Conservation (phyloP, 495 filamentous ascomycete genomes). For the Aspergillus bridgeri region DNA sequence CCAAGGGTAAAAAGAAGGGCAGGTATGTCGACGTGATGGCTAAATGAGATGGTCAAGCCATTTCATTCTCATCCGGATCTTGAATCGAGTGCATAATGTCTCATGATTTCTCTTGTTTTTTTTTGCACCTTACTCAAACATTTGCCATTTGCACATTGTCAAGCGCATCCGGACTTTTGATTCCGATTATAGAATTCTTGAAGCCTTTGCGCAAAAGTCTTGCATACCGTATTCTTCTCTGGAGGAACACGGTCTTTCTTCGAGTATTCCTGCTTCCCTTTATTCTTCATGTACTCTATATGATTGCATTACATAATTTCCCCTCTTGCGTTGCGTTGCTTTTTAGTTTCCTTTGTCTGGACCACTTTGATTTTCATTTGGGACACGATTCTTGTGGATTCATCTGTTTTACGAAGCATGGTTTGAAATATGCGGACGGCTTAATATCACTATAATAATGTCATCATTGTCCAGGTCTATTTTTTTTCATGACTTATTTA, state of each 20-base stretch:
- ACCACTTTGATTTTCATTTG: background rate
- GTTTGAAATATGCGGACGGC: slow-evolving; percentile 11
- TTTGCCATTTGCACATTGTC: slow-evolving; percentile 10
- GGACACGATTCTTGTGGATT: background rate
- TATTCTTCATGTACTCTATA: slow-evolving; percentile 12
- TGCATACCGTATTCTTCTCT: slow-evolving; percentile 18
- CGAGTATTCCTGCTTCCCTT: slow-evolving; percentile 15
- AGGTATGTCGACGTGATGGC: slow-evolving; percentile 95
- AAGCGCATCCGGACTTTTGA: slow-evolving; percentile 16
- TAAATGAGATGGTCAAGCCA: slow-evolving; percentile 17
- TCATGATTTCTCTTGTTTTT: slow-evolving; percentile 3
- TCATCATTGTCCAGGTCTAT: background rate
- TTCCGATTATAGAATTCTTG: slow-evolving; percentile 5
- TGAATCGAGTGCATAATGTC: background rate
- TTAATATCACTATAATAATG: slow-evolving; percentile 16
- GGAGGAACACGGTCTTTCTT: slow-evolving; percentile 5
- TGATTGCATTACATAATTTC: slow-evolving; percentile 12
- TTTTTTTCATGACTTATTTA: background rate
- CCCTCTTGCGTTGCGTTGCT: background rate
- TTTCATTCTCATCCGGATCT: background rate
- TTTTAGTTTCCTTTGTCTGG: slow-evolving; percentile 10
- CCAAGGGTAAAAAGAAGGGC: slow-evolving; percentile 75
- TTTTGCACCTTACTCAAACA: slow-evolving; percentile 20
- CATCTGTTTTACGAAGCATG: slow-evolving; percentile 16
- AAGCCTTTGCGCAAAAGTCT: slow-evolving; percentile 12